These are phyloP conservation scores for Sphagnum contortum DNA, from an alignment of 225 moss, liverwort and hornwort species.

Conservation along the genomic window DNA sequence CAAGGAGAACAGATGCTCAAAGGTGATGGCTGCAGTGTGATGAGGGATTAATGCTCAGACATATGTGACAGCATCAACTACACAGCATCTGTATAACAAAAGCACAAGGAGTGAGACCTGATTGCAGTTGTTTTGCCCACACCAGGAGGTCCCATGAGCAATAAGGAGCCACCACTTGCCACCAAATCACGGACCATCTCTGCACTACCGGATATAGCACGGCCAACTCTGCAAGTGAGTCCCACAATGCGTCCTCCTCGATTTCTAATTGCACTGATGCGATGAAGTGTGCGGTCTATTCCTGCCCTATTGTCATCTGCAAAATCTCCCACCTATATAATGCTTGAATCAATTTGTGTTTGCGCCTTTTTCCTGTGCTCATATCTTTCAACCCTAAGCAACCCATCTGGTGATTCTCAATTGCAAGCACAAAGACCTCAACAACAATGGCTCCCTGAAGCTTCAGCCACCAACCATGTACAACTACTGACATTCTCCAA, in stretches of 20 bases:
- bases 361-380: too few relatives aligned
- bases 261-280: conserved; percentile 87
- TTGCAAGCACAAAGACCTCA: background rate
- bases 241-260: conserved; percentile 86
- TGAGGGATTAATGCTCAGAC: too few relatives aligned
- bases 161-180: conserved; percentile 63
- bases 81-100: too few relatives aligned
- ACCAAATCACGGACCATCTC: conserved; percentile 96
- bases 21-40: too few relatives aligned
- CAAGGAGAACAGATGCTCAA: too few relatives aligned
- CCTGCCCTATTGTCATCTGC: conserved; percentile 92
- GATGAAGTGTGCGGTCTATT: conserved; percentile 85
- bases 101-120: conserved; percentile 33
- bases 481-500: background rate
- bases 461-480: background rate
- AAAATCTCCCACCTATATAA: conserved; percentile 77
- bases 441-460: background rate
- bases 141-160: conserved; percentile 98
- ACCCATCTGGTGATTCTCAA: background rate
- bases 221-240: conserved; percentile 80
- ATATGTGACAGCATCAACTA: too few relatives aligned
- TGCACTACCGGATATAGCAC: conserved; percentile 81
- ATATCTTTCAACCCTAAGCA: background rate
- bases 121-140: conserved; percentile 97
- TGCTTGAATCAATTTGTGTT: background rate